These are phyloP conservation scores for Chrysosporium queenslandicum DNA, from an alignment of 2,329 filamentous ascomycete species.

Conservation along the genomic window DNA sequence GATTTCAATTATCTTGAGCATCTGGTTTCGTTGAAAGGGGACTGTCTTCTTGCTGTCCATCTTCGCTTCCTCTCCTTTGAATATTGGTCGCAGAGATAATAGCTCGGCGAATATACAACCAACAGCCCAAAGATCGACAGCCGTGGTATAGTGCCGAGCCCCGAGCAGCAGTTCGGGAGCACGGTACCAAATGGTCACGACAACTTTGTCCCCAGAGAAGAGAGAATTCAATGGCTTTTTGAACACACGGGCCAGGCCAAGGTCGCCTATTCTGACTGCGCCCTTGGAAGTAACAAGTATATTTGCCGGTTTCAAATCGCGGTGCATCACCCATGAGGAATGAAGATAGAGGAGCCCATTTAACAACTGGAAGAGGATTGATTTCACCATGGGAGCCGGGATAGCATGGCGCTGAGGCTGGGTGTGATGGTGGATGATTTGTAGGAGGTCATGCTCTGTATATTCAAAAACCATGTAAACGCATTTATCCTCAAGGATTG, in stretches of 20 bases:
- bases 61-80: constrained; percentile 97
- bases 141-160: constrained; percentile 90
- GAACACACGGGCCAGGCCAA: constrained; percentile 85
- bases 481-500: constrained; percentile 95
- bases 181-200: constrained; percentile 98
- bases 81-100: constrained; percentile 80
- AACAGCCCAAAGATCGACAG: constrained; percentile 94
- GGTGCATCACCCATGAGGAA: constrained; percentile 92
- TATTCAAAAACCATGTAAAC: constrained; percentile 99
- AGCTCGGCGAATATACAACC: constrained; percentile 97
- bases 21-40: constrained; percentile 94
- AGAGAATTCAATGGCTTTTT: constrained; percentile 87
- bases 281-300: constrained; percentile 93
- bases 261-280: constrained; percentile 87
- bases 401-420: constrained; percentile 81
- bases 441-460: constrained; percentile 89
- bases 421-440: constrained; percentile 97
- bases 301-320: constrained; percentile 94
- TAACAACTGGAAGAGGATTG: constrained; percentile 89
- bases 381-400: constrained; percentile 77
- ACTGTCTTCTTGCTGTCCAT: constrained; percentile 98
- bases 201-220: constrained; percentile 92
- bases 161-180: constrained; percentile 89
- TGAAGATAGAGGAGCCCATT: constrained; percentile 93
- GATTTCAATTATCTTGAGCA: constrained; percentile 97